phyloP scores from a whole-genome alignment of 129 eudicot species.

The Pulicaria dysenterica region DNA sequence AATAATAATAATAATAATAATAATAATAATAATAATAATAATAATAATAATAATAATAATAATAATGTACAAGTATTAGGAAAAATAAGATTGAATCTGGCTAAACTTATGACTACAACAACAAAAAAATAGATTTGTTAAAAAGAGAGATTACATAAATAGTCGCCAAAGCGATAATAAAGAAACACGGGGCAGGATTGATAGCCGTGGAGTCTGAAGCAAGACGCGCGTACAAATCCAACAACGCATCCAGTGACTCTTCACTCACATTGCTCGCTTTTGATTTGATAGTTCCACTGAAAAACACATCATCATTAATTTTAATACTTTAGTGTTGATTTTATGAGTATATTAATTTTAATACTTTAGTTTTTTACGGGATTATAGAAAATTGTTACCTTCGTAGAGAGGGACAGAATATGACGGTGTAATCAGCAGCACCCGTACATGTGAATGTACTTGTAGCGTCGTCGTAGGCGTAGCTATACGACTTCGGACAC shows the following conservation, averaged over 20 bases:
- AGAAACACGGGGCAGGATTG: not conserved
- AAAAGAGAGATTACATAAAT: slow-evolving; percentile 8
- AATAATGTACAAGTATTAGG: slow-evolving; percentile 5
- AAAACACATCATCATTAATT: not conserved
- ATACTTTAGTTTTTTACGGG: too few species aligned
- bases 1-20: too few species aligned
- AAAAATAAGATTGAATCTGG: slow-evolving; percentile 4
- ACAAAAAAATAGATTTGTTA: slow-evolving; percentile 8
- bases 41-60: not conserved
- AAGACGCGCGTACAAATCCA: slow-evolving; percentile 32
- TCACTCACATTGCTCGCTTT: slow-evolving; percentile 30
- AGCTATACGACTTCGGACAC: slow-evolving; percentile 73
- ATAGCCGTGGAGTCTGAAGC: slow-evolving; percentile 24
- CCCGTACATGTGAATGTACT: slow-evolving; percentile 68
- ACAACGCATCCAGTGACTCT: slow-evolving; percentile 33
- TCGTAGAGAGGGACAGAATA: slow-evolving; percentile 55
- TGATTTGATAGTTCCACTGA: slow-evolving; percentile 26
- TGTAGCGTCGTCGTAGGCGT: slow-evolving; percentile 70
- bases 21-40: too few species aligned
- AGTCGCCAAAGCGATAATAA: slow-evolving; percentile 12
- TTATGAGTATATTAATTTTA: too few species aligned
- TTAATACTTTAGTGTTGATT: too few species aligned
- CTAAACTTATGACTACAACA: not conserved
- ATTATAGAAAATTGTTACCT: slow-evolving; percentile 44
- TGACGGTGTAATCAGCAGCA: slow-evolving; percentile 50